A percentile compares a stretch with the other conserved stretches of the same genome.
Conservation (phyloP, 805 yeast genomes). For the Candida nonsorbophila region DNA sequence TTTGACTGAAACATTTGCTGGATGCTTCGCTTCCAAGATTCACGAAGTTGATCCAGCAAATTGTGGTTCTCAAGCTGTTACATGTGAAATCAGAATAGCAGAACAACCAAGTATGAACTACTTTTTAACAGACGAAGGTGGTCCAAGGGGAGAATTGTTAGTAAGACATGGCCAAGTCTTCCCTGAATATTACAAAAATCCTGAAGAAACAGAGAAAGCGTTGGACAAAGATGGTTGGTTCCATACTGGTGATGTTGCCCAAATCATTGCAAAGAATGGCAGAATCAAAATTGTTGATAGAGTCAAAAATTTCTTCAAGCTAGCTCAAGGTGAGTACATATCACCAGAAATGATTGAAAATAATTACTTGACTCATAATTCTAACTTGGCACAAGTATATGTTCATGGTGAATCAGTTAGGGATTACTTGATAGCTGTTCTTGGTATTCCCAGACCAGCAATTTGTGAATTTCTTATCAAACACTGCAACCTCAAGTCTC, state of each 20-base stretch:
- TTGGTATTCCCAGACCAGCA: constrained; percentile 20
- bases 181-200: constrained; percentile 44
- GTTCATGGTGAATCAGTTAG: constrained; percentile 28
- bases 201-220: constrained; percentile 41
- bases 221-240: constrained; percentile 50
- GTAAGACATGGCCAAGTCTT: constrained; percentile 55
- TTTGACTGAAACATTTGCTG: constrained; percentile 61
- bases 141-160: constrained; percentile 49
- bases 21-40: constrained; percentile 34
- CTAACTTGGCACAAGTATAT: constrained; percentile 22
- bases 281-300: constrained; percentile 44
- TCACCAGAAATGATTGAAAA: constrained; percentile 37
- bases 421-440: constrained; percentile 23
- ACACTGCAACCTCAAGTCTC: constrained; percentile 7
- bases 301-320: constrained; percentile 41
- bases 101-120: constrained; percentile 64
- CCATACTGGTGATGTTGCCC: constrained; percentile 50
- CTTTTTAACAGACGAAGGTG: constrained; percentile 22
- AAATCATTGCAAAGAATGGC: constrained; percentile 19
- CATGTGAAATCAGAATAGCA: constrained; percentile 47
- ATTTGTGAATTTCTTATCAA: constrained; percentile 11
- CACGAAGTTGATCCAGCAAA: constrained; percentile 37
- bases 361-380: constrained; percentile 23
- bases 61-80: constrained; percentile 52
- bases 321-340: constrained; percentile 40